A percentile compares a stretch with the other conserved stretches of the same genome.
These are phyloP conservation scores for Camelina sativa DNA, from an alignment of 345 rosid species.

Conservation along the genomic window DNA sequence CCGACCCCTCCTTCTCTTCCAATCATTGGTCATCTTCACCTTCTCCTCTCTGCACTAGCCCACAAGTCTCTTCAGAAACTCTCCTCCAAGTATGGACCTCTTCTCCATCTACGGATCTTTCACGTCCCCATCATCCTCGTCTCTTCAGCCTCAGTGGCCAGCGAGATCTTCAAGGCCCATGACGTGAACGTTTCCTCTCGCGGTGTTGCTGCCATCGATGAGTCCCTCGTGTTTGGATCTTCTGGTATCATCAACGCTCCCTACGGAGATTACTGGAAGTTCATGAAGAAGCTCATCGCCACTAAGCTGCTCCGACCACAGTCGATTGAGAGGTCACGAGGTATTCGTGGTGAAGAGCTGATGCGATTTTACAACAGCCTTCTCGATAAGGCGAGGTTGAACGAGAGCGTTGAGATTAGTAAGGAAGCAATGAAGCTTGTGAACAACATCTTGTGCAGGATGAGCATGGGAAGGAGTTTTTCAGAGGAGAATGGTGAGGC, in stretches of 20 bases:
- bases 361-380: background rate
- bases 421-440: conserved; percentile 5
- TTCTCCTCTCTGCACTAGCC: background rate
- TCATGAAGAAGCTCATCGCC: background rate
- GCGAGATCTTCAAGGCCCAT: background rate
- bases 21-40: background rate
- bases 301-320: background rate
- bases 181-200: background rate
- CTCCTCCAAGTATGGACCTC: conserved; percentile 3
- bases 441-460: conserved; percentile 5
- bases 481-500: conserved; percentile 4
- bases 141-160: conserved; percentile 5
- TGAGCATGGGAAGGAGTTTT: conserved; percentile 5
- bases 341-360: background rate
- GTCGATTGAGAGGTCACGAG: background rate
- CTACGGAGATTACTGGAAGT: background rate
- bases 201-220: background rate
- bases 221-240: background rate
- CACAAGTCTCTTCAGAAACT: conserved; percentile 21
- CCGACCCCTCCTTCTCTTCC: conserved; percentile 1
- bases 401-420: background rate
- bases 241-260: background rate
- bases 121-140: background rate
- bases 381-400: background rate
- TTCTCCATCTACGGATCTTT: background rate